These are phyloP conservation scores for Wickerhamomyces chambardii DNA, from an alignment of 805 yeast genomes.

Conservation along the genomic window DNA sequence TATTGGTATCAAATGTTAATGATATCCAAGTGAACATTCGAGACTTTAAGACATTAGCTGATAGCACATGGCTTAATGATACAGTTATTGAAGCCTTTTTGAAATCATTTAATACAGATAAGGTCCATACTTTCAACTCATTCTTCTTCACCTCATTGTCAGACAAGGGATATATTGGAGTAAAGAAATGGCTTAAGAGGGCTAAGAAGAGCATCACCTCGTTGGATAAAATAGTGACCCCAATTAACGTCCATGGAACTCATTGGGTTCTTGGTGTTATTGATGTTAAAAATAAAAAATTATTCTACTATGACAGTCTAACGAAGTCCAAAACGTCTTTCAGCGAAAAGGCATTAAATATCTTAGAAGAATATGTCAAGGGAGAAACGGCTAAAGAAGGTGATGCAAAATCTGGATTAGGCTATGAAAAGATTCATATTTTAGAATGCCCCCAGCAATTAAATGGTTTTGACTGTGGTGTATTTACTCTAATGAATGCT, in stretches of 20 bases:
- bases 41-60: conserved; percentile 66
- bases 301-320: conserved; percentile 75
- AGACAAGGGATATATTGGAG: conserved; percentile 71
- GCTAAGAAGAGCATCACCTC: conserved; percentile 58
- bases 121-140: conserved; percentile 71
- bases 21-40: conserved; percentile 51
- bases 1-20: conserved; percentile 19
- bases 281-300: conserved; percentile 47
- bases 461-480: conserved; percentile 95
- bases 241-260: conserved; percentile 73
- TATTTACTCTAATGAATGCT: conserved; percentile 77
- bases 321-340: conserved; percentile 27
- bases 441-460: conserved; percentile 70
- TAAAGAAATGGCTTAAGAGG: conserved; percentile 76
- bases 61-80: conserved; percentile 83
- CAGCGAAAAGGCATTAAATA: conserved; percentile 29
- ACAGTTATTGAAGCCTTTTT: conserved; percentile 81
- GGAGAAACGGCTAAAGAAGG: conserved; percentile 54
- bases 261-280: conserved; percentile 92
- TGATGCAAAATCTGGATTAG: conserved; percentile 20
- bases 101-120: conserved; percentile 21
- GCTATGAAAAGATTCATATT: conserved; percentile 20
- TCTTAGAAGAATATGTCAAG: conserved; percentile 51
- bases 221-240: conserved; percentile 64
- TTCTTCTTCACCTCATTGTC: conserved; percentile 76